A percentile compares a stretch with the other conserved stretches of the same genome.
These are phyloP conservation scores for Yamadazyma taylorii DNA, from an alignment of 1,139 yeast species.

Conservation along the genomic window DNA sequence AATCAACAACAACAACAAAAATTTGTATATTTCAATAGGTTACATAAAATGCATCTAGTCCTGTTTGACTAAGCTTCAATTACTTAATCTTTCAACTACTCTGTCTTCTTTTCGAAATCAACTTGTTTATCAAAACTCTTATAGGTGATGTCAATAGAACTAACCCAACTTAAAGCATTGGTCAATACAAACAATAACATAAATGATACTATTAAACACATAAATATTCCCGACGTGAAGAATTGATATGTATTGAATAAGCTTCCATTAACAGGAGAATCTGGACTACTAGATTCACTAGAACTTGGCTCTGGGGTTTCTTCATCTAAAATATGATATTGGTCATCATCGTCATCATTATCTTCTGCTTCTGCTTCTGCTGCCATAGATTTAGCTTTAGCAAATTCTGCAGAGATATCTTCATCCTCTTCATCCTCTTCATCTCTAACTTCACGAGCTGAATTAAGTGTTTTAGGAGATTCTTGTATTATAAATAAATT, in stretches of 20 bases:
- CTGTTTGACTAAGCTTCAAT: not conserved
- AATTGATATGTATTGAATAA: slow-evolving; percentile 44
- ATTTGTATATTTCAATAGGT: not conserved
- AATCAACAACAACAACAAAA: not conserved
- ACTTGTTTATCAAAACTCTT: slow-evolving; percentile 70
- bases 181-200: slow-evolving; percentile 52
- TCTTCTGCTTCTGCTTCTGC: slow-evolving; percentile 30
- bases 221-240: slow-evolving; percentile 62
- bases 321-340: slow-evolving; percentile 23
- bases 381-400: slow-evolving; percentile 28
- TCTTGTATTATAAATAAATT: slow-evolving; percentile 13
- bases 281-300: slow-evolving; percentile 8
- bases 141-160: slow-evolving; percentile 64
- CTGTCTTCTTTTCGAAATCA: slow-evolving; percentile 62
- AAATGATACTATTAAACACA: slow-evolving; percentile 58
- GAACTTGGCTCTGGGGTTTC: slow-evolving; percentile 10
- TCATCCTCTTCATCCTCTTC: slow-evolving; percentile 20
- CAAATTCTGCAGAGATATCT: too few species aligned
- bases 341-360: slow-evolving; percentile 13
- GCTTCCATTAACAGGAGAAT: slow-evolving; percentile 17
- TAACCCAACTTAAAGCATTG: slow-evolving; percentile 61
- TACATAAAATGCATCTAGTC: not conserved
- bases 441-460: slow-evolving; percentile 1
- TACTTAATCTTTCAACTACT: slow-evolving; percentile 26
- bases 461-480: slow-evolving; percentile 9